Evolutionary conservation across 2,329 filamentous ascomycete genomes (phyloP), one percentile per base, ranked within the genome.

Genomic region (Tolypocladium endophyticum): DNA sequence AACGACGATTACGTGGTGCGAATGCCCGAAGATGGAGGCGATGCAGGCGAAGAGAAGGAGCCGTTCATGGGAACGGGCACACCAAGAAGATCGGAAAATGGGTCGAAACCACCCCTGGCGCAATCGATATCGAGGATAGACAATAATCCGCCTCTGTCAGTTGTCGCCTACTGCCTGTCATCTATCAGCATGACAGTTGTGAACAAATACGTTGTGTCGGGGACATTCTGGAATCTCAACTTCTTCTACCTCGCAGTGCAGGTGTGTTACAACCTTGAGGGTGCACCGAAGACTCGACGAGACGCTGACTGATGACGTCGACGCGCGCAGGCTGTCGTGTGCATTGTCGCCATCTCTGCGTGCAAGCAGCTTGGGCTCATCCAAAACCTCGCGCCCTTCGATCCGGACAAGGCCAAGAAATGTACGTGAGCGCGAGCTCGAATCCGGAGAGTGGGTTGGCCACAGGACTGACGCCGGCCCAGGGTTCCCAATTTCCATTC

Each of bases 161-260:
- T 99, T 68, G 72, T 96, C 65, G 86, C 90, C 55, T 99, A 99
- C 80, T 99, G 94, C 75, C 80, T 89, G 69, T 90, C 93, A 58
- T 97, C 92, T n/a, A 99, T 99, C 72, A 84, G 93, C 74, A 99
- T 99, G 94, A 99, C 94, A 9, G 90, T 97, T 20, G 94, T 95
- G 74, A 99, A 99, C 79, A 99, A 99, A 81, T 99, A 94, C 74
- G 92, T 97, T 63, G 85, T 99, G 54, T 97, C 91, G 12, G 94
- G 93, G 61, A 82, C 83, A 57, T 85, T 88, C 66, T 99, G 95
- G 84, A 99, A 97, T 77, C 78, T 99, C 69, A 96, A 95, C 77
- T 96, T 97, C 76, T 90, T 99, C 77, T 88, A 97, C 68, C 84
- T 99, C 61, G 88, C 86, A 62, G 82, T 97, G 62, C 94, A 97